Base-by-base conservation (phyloP, 2,329 filamentous ascomycete genomes). In the Lecanicillium sp. region DNA sequence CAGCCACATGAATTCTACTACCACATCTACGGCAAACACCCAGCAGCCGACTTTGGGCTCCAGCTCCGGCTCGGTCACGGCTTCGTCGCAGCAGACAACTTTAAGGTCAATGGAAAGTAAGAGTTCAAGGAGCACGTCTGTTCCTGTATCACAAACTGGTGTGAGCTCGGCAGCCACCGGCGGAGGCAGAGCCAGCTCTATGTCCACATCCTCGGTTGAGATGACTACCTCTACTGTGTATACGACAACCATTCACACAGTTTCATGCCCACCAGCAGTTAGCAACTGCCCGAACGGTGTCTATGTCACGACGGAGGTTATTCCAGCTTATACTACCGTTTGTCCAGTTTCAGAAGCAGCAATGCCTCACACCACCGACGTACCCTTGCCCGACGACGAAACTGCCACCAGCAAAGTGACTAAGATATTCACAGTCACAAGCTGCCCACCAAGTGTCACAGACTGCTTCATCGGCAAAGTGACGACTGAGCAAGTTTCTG, bases 381-480 rank as follows among this genome's bases (percentile, higher is more conserved):
- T 28, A 6, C 13, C 29, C 8, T 22, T 29, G 1, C 3, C 20
- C n/a, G 15, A 22, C n/a, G 9, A 13, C 16, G 34, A 34, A 30
- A 41, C 34, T 14, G 15, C 22, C 22, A 41, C 31, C 8, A 34
- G 29, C 30, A 37, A 25, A 25, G 17, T 41, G n/a, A 41, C 34
- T 17, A 33, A 37, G 14, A 30, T 31, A n/a, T 57, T 52, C 48
- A 59, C 56, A 33, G 47, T 62, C 40, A 55, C 54, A 13, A 41
- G 52, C 39, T 62, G 58, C 40, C 43, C 52, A 31, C 49, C 55
- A 25, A 47, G 42, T 13, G 49, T 51, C 9, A 45, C 53, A 22
- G 45, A 54, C 51, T 61, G 58, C 53, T 52, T 53, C 27, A 45
- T 51, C 34, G 56, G 56, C 38, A 47, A 45, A 19, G 46, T 55